These are phyloP conservation scores for Candida silvicultrix DNA, from an alignment of 805 yeast species.

Conservation along the genomic window DNA sequence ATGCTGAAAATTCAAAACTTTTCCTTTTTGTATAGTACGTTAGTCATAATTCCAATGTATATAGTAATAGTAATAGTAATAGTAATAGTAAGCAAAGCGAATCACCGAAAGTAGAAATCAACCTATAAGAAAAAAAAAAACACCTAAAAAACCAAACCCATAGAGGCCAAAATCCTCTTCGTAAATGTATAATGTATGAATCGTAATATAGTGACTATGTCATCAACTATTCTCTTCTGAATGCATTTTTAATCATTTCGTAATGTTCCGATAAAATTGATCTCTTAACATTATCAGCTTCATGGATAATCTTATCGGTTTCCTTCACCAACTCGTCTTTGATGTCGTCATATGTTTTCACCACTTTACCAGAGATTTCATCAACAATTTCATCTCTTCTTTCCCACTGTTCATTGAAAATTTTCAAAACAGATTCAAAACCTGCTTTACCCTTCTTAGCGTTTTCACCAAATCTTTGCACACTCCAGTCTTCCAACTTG, in stretches of 20 bases:
- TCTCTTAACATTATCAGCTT: constrained; percentile 13
- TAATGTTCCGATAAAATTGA: constrained; percentile 17
- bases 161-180: too few species aligned
- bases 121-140: not conserved
- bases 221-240: constrained; percentile 9
- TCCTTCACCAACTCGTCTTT: constrained; percentile 44
- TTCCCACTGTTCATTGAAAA: constrained; percentile 34
- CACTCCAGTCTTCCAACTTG: constrained; percentile 88
- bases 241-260: constrained; percentile 19
- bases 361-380: constrained; percentile 21
- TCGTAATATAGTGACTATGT: not conserved
- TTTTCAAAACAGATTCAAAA: constrained; percentile 70
- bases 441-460: constrained; percentile 79
- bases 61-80: too few species aligned
- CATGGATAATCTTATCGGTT: constrained; percentile 21
- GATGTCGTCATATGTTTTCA: constrained; percentile 30
- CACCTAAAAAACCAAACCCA: not conserved
- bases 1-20: too few species aligned
- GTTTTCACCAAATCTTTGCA: constrained; percentile 82
- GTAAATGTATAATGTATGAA: too few species aligned
- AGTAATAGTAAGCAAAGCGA: too few species aligned
- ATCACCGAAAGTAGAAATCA: not conserved
- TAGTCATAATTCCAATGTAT: too few species aligned
- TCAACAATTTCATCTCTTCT: constrained; percentile 23
- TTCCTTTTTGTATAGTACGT: too few species aligned